These are phyloP conservation scores for Garcia nutans DNA, from an alignment of 345 rosid genomes.

Conservation along the genomic window DNA sequence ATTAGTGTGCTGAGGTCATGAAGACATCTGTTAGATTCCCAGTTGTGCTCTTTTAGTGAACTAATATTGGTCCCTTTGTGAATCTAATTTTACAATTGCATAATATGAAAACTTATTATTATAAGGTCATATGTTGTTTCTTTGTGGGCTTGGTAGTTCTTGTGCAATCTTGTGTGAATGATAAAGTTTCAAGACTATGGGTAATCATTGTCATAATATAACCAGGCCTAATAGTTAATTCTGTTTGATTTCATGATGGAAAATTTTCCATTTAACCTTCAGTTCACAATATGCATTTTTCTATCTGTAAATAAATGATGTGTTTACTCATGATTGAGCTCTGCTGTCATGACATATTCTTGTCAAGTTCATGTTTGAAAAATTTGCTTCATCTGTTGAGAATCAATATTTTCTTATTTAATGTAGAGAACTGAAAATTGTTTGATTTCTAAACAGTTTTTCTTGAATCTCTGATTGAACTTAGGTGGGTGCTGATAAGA, in stretches of 20 bases:
- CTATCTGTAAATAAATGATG: background rate
- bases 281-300: background rate
- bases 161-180: background rate
- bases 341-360: background rate
- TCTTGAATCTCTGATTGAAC: constrained; percentile 19
- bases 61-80: background rate
- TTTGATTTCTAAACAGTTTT: constrained; percentile 21
- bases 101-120: background rate
- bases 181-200: background rate
- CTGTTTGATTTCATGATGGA: background rate
- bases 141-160: background rate
- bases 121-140: background rate
- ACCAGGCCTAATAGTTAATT: too few relatives aligned
- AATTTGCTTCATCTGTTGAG: too few relatives aligned
- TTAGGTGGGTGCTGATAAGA: constrained; percentile 89
- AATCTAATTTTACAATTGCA: background rate
- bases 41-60: background rate
- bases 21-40: background rate
- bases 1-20: background rate
- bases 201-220: background rate
- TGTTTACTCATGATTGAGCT: background rate
- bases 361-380: too few relatives aligned
- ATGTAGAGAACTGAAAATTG: background rate
- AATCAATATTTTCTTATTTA: background rate
- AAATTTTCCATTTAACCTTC: background rate